phyloP scores from a whole-genome alignment of 2,329 filamentous ascomycete species.

The Fusarium chlamydosporum region DNA sequence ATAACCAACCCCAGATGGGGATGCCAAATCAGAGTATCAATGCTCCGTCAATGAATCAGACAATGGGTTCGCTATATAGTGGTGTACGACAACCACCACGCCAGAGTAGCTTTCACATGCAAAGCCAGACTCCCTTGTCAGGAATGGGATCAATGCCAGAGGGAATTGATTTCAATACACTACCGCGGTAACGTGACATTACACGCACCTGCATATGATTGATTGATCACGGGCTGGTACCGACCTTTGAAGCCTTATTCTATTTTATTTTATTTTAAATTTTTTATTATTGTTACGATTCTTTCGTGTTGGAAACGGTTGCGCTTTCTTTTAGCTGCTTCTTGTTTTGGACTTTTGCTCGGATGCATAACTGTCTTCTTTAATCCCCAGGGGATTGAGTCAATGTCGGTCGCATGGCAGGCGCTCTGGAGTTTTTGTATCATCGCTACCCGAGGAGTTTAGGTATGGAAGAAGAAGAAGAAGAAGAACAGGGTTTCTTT shows the following conservation, averaged over 20 bases:
- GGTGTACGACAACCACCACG: slow-evolving; percentile 51
- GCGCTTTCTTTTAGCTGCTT: neutral
- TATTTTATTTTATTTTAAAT: neutral
- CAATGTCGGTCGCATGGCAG: slow-evolving; percentile 17
- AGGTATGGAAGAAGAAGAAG: neutral
- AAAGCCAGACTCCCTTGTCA: slow-evolving; percentile 49
- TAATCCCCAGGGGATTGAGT: neutral
- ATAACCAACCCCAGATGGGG: slow-evolving; percentile 53
- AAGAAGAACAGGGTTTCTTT: neutral
- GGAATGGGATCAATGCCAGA: slow-evolving; percentile 52
- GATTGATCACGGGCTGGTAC: slow-evolving; percentile 7
- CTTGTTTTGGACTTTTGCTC: neutral
- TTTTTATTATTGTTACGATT: neutral
- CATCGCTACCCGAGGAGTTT: neutral
- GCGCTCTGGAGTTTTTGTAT: slow-evolving; percentile 38
- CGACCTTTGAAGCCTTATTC: neutral
- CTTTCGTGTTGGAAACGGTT: neutral
- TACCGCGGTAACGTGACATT: neutral
- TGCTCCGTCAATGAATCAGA: slow-evolving; percentile 43
- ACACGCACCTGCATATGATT: neutral
- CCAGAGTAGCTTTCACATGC: slow-evolving; percentile 55
- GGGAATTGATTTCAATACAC: slow-evolving; percentile 43
- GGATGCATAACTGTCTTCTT: neutral
- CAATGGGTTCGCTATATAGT: slow-evolving; percentile 51
- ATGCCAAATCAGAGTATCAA: slow-evolving; percentile 50